These are phyloP conservation scores for Anthostomella pinea DNA, from an alignment of 2,329 filamentous ascomycete genomes.

Conservation along the genomic window DNA sequence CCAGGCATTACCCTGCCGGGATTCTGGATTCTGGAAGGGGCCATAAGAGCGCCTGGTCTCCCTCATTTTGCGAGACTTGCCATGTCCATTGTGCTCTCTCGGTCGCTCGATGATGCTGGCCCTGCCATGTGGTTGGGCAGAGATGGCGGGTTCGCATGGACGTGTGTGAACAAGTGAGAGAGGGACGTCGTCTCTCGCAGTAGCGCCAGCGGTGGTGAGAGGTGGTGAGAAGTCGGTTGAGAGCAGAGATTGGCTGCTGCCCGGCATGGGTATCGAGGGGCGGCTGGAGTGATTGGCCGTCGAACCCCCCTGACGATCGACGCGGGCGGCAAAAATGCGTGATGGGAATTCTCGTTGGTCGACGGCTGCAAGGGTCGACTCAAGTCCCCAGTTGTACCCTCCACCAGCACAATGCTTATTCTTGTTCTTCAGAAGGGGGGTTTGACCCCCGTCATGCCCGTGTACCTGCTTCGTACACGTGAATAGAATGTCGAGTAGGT, in stretches of 20 bases:
- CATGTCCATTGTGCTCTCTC: conserved; percentile 21
- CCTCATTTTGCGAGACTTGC: conserved; percentile 13
- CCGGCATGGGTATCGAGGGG: conserved; percentile 21
- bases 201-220: conserved; percentile 34
- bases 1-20: conserved; percentile 12
- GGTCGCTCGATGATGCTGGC: conserved; percentile 20
- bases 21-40: conserved; percentile 1
- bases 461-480: neutral
- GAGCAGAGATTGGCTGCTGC: conserved; percentile 35
- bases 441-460: neutral
- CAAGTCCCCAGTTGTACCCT: conserved; percentile 4
- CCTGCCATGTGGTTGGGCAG: conserved; percentile 31
- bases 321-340: conserved; percentile 33
- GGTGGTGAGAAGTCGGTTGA: conserved; percentile 28
- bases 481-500: too few relatives aligned
- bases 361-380: conserved; percentile 20
- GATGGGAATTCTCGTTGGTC: conserved; percentile 29
- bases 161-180: conserved; percentile 25
- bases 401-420: conserved; percentile 5
- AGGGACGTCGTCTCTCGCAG: conserved; percentile 33
- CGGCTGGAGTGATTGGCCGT: conserved; percentile 29
- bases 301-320: conserved; percentile 26
- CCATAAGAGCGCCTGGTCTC: conserved; percentile 8
- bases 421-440: conserved; percentile 1
- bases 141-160: conserved; percentile 20